Base-by-base conservation (phyloP, 371 early-diverging fungal genomes). In the Sporodiniella umbellata region DNA sequence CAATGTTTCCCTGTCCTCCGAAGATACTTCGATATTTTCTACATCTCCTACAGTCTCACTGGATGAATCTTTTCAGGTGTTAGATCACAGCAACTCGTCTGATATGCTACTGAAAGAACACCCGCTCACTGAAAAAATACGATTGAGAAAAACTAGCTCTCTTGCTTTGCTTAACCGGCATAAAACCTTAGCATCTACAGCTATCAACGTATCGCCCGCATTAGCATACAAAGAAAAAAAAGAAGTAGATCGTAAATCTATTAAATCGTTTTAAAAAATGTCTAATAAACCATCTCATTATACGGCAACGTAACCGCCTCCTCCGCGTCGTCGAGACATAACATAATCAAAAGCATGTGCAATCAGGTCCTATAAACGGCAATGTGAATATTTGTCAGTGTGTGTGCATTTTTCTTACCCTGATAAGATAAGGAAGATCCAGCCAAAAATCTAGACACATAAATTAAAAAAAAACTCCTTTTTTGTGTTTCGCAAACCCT, bases 291-390 rank as follows among this genome's bases (percentile, higher is more conserved):
- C 21, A 19, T 38, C 33, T 48, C 18, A 19, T 57, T 66, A 75
- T 38, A 76, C 76, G 22, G 76, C 50, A 31, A 76, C 76, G 50
- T 76, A 76, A 3, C 72, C 76, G 17, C 72, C 76, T 40, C 70
- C 55, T 8, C 70, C 70, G 23, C 68, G 70, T 58, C 76, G 68
- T 31, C 58, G 76, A 12, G 76, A 70, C 63, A 64, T 63, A 53
- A 72, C 61, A 14, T 66, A 60, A 38, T 70, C 70, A 42, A 70
- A 53, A 31, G 72, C 24, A 45, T 76, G 76, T n/a, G 72, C 68
- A 33, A 72, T 60, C 19, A 76, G 46, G 26, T 75, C 75, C 75
- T 70, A 58, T n/a, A n/a, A n/a, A n/a, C n/a, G n/a, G n/a, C n/a
- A n/a, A n/a, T n/a, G n/a, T n/a, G n/a, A n/a, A n/a, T n/a, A n/a